phyloP scores from a whole-genome alignment of 257 asterid genomes.

The Gentiana dahurica region DNA sequence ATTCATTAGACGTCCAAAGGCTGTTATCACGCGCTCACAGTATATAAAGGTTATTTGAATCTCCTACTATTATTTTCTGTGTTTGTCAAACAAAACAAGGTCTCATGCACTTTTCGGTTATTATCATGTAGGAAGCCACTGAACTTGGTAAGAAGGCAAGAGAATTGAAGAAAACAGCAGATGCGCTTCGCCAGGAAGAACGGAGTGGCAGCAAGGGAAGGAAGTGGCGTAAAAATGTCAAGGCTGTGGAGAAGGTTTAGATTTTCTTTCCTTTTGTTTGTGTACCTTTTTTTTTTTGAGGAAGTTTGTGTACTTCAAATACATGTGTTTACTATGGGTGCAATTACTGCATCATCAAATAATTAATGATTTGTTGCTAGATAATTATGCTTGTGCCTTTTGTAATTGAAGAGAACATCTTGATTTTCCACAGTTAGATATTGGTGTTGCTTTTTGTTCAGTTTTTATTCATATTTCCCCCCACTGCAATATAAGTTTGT shows the following conservation, averaged over 20 bases:
- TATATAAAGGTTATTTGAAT: conserved; percentile 70
- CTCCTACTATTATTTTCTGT: background rate
- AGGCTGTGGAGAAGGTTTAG: conserved; percentile 80
- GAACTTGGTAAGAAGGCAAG: conserved; percentile 89
- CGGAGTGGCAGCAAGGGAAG: conserved; percentile 86
- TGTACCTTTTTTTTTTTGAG: too few species aligned
- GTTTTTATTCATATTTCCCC: too few species aligned
- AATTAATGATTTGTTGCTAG: too few species aligned
- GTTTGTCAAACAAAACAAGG: background rate
- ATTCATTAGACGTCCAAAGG: conserved; percentile 95
- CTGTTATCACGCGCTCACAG: conserved; percentile 97
- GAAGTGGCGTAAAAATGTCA: conserved; percentile 99
- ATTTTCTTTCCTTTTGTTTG: background rate
- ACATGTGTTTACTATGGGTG: too few species aligned
- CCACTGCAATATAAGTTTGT: too few species aligned
- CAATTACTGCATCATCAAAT: too few species aligned
- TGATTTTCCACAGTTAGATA: too few species aligned
- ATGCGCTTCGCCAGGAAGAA: conserved; percentile 97
- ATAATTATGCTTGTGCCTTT: too few species aligned
- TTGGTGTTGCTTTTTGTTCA: too few species aligned
- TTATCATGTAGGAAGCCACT: conserved; percentile 74
- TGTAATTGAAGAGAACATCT: too few species aligned
- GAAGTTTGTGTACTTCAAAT: too few species aligned
- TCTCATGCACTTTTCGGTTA: conserved; percentile 14
- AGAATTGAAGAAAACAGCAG: conserved; percentile 88